phyloP scores from a whole-genome alignment of 371 early-diverging fungal species.

The Rhizomucor pusillus region DNA sequence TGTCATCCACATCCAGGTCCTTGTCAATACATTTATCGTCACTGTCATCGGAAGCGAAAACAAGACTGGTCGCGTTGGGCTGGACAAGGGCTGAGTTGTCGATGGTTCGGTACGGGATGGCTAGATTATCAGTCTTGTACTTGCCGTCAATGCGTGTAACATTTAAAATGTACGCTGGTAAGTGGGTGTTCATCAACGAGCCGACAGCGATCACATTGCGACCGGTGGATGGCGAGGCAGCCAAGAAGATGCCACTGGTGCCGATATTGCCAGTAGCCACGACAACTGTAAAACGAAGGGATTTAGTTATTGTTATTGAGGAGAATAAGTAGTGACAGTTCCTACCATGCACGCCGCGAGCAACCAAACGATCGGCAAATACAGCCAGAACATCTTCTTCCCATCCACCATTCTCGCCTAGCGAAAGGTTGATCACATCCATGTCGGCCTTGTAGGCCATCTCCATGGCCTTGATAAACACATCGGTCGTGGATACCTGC shows the following conservation, averaged over 20 bases:
- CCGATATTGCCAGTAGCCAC: slow-evolving; percentile 72
- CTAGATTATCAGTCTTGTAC: neutral
- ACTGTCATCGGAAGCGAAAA: neutral
- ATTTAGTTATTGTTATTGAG: neutral
- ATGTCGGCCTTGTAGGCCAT: slow-evolving; percentile 63
- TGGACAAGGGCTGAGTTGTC: slow-evolving; percentile 9
- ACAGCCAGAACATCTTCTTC: slow-evolving; percentile 25
- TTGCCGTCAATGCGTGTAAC: slow-evolving; percentile 1
- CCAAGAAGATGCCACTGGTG: slow-evolving; percentile 53
- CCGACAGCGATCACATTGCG: slow-evolving; percentile 60
- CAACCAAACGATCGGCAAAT: slow-evolving; percentile 30
- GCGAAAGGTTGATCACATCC: slow-evolving; percentile 24
- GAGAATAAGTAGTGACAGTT: neutral
- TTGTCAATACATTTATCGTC: neutral
- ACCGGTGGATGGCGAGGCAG: slow-evolving; percentile 58
- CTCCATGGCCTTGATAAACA: slow-evolving; percentile 72
- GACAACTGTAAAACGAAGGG: slow-evolving; percentile 16
- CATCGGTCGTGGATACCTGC: slow-evolving; percentile 61
- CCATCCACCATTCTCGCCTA: slow-evolving; percentile 33
- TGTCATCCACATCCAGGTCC: neutral
- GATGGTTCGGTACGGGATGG: slow-evolving; percentile 20
- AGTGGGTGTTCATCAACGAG: slow-evolving; percentile 52
- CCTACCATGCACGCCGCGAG: slow-evolving; percentile 33
- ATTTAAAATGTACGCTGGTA: slow-evolving; percentile 19
- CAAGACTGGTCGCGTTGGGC: neutral